Conservation (phyloP, 108 stramenopile species). For the Cyclostephanos invisitatus region DNA sequence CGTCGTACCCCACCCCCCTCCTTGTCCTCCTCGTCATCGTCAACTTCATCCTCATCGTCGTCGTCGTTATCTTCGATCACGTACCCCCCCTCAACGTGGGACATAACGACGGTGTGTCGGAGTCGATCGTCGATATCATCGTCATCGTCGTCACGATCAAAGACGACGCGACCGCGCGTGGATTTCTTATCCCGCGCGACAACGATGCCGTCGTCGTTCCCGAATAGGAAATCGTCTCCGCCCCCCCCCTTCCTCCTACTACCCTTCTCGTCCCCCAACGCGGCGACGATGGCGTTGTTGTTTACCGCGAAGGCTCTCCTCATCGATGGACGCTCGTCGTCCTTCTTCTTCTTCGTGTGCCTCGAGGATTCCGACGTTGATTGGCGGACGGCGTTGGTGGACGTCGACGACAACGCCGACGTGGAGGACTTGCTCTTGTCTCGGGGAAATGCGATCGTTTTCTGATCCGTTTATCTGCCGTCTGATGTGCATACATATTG, state of each 20-base stretch:
- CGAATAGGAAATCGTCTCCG: conserved; percentile 38
- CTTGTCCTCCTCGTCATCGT: neutral
- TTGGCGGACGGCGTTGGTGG: neutral
- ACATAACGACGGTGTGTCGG: neutral
- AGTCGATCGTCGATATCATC: neutral
- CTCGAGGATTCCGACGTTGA: too few relatives aligned
- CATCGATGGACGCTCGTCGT: conserved; percentile 8
- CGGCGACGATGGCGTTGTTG: too few relatives aligned
- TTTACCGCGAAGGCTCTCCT: neutral
- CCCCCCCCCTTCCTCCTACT: neutral
- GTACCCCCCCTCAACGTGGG: conserved; percentile 58
- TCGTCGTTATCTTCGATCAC: conserved; percentile 32
- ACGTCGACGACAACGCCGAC: conserved; percentile 5
- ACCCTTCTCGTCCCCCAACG: neutral
- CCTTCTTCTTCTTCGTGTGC: neutral
- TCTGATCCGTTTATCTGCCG: neutral
- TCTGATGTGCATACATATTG: neutral
- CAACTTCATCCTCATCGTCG: conserved; percentile 44
- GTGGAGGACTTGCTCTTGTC: conserved; percentile 40
- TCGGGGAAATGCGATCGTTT: conserved; percentile 39
- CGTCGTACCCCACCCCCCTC: too few relatives aligned
- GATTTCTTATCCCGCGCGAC: neutral
- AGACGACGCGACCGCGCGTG: neutral
- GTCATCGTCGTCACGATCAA: conserved; percentile 3
- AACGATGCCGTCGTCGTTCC: conserved; percentile 6